Percentiles rank a stretch among this genome's conserved stretches.
Evolutionary conservation across 495 filamentous ascomycete genomes (phyloP).

Genomic region (Aeminium ludgeri): DNA sequence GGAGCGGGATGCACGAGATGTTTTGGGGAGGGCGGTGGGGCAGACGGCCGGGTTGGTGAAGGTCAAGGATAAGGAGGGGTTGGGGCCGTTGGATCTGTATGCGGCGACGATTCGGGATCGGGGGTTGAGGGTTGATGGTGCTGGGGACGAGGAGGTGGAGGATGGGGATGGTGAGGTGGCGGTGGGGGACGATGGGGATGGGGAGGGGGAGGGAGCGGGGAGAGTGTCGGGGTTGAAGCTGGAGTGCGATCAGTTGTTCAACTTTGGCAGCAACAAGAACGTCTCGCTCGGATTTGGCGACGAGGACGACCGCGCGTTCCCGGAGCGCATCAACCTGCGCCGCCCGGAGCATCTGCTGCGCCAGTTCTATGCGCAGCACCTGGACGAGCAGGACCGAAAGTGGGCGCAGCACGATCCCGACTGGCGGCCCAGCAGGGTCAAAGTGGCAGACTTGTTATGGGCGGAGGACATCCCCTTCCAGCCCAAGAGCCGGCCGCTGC

Average conservation of each 20-base stretch:
- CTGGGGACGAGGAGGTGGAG: slow-evolving; percentile 22
- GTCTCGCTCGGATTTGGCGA: slow-evolving; percentile 80
- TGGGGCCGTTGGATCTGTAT: slow-evolving; percentile 86
- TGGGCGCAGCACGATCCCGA: slow-evolving; percentile 16
- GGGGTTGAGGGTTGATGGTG: slow-evolving; percentile 14
- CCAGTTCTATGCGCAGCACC: slow-evolving; percentile 37
- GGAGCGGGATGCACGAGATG: slow-evolving; percentile 51
- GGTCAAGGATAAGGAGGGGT: slow-evolving; percentile 86
- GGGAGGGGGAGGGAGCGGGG: slow-evolving; percentile 13
- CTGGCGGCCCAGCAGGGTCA: slow-evolving; percentile 12
- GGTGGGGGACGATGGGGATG: slow-evolving; percentile 20
- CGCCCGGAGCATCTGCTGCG: slow-evolving; percentile 66
- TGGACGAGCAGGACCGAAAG: slow-evolving; percentile 16
- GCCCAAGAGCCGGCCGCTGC: slow-evolving; percentile 48
- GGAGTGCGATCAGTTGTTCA: slow-evolving; percentile 71
- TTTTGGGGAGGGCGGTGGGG: slow-evolving; percentile 31
- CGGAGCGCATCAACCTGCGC: slow-evolving; percentile 60
- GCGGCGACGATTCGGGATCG: slow-evolving; percentile 57
- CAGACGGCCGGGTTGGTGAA: slow-evolving; percentile 61
- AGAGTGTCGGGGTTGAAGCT: slow-evolving; percentile 22
- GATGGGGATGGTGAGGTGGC: too few relatives aligned
- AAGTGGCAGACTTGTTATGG: neutral
- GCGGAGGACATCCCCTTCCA: slow-evolving; percentile 44
- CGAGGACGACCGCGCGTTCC: slow-evolving; percentile 83
- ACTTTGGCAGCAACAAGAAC: slow-evolving; percentile 92